Conservation (phyloP, 441 rosid species). For the Pelargonium australe region DNA sequence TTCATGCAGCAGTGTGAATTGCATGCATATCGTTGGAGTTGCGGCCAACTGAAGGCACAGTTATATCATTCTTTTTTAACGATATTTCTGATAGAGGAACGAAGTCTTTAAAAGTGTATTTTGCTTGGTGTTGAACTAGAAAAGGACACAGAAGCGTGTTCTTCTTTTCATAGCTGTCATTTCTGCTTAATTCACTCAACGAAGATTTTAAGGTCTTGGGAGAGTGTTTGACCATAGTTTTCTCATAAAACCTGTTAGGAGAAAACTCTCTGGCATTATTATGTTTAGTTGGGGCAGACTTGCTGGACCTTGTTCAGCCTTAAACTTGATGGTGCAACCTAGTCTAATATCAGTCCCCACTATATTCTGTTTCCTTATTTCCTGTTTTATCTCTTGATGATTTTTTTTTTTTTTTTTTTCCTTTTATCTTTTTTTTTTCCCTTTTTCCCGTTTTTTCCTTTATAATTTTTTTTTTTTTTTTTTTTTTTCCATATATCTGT, state of each 20-base stretch:
- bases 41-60: not conserved
- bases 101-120: not conserved
- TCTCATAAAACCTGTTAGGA: not conserved
- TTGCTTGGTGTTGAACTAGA: not conserved
- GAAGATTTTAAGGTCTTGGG: slow-evolving; percentile 1
- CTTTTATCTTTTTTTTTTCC: no score
- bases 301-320: not conserved
- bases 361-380: no score
- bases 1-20: not conserved
- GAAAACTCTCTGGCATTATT: not conserved
- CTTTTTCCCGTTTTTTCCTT: no score
- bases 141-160: not conserved
- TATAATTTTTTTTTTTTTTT: no score
- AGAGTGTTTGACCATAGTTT: not conserved
- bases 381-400: slow-evolving; percentile 14
- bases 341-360: not conserved
- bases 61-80: not conserved
- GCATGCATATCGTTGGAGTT: not conserved
- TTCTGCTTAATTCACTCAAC: not conserved
- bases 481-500: not conserved
- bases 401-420: no score
- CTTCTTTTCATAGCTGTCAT: not conserved
- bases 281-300: not conserved
- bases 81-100: not conserved
- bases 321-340: not conserved